Base-by-base conservation (phyloP, 2,329 filamentous ascomycete species). In the Ascochyta koolunga region DNA sequence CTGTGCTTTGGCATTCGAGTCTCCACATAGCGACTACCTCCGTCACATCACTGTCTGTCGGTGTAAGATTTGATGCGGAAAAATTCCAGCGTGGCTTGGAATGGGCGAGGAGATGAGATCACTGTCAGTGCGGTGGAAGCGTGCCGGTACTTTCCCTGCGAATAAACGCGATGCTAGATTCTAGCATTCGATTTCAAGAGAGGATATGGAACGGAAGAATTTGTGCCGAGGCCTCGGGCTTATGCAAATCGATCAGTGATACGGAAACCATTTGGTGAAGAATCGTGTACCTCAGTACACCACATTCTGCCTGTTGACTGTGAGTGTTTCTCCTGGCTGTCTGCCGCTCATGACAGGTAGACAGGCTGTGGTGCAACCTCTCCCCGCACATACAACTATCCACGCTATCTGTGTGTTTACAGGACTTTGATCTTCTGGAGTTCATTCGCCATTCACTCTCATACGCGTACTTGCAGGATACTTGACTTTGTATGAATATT, bases 11-110 rank as follows among this genome's bases (percentile, higher is more conserved):
- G 31, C 8, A 50, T 35, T n/a, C 21, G 11, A 50, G 25, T 41
- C 46, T 41, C 45, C 45, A 54, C 40, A 42, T 54, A 46, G 45
- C 51, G 51, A 50, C 4, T 37, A 25, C 10, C 40, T 45, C 45
- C 46, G 46, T 54, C 36, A 42, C 46, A 3, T 24, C 25, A 22
- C 25, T 13, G 37, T 11, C 5, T 27, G 1, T 5, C 3, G 21
- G n/a, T 24, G 44, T 45, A 29, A 22, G n/a, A 13, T 29, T 45
- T 39, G 15, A 16, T 10, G 13, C 13, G 41, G 40, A 54, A 50
- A 45, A 45, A 36, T 38, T 46, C 21, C 29, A 35, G 10, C 15
- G 15, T 15, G 18, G 18, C 25, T 19, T 2, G 27, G 27, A 15
- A 29, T 13, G 10, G 1, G 13, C 5, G 29, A 16, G 11, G 19